Conservation (phyloP, 805 yeast genomes). For the Teunomyces panamensis region DNA sequence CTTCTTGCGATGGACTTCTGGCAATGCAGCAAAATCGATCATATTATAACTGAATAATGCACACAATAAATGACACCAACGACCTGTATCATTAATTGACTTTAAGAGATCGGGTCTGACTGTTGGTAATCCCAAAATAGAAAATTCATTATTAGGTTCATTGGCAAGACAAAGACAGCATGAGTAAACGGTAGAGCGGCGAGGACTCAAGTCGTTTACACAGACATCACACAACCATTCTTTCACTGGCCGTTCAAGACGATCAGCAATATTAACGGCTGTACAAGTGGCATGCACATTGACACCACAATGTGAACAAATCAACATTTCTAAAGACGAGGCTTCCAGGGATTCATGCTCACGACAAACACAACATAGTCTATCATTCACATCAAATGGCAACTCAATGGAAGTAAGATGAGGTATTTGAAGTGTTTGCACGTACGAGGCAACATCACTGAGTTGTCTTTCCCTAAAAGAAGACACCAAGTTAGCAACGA, state of each 20-base stretch:
- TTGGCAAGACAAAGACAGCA: slow-evolving; percentile 66
- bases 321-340: slow-evolving; percentile 36
- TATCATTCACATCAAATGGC: slow-evolving; percentile 21
- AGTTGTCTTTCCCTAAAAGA: slow-evolving; percentile 23
- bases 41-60: slow-evolving; percentile 53
- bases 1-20: slow-evolving; percentile 1
- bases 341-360: slow-evolving; percentile 27
- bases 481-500: slow-evolving; percentile 12
- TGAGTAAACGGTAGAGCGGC: slow-evolving; percentile 51
- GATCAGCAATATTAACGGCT: slow-evolving; percentile 39
- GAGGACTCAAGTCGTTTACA: slow-evolving; percentile 63
- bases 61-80: slow-evolving; percentile 80
- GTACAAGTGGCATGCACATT: slow-evolving; percentile 70
- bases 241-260: slow-evolving; percentile 23
- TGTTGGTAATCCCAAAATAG: slow-evolving; percentile 37
- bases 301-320: slow-evolving; percentile 66
- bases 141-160: slow-evolving; percentile 47
- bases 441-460: slow-evolving; percentile 22
- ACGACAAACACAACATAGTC: slow-evolving; percentile 60
- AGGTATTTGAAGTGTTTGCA: slow-evolving; percentile 17
- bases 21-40: slow-evolving; percentile 11
- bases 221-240: slow-evolving; percentile 84
- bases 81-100: slow-evolving; percentile 55
- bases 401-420: slow-evolving; percentile 8
- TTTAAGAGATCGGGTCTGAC: slow-evolving; percentile 64